A percentile compares a stretch with the other conserved stretches of the same genome.
phyloP scores from a whole-genome alignment of 257 asterid genomes.

The Galeopsis tetrahit region DNA sequence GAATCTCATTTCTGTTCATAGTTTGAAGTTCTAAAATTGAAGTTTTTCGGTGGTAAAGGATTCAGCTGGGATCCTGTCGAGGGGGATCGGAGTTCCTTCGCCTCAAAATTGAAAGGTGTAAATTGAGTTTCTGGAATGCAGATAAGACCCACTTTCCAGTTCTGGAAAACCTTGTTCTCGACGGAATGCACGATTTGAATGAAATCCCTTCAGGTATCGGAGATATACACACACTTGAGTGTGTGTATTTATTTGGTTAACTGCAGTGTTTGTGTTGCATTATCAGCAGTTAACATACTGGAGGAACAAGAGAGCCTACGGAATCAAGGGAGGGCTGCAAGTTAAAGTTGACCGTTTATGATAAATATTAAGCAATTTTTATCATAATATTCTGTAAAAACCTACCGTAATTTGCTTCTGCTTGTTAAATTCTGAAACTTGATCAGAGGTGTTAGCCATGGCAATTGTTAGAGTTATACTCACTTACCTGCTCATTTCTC shows the following conservation, averaged over 20 bases:
- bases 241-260: background rate
- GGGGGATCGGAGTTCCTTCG: conserved; percentile 17
- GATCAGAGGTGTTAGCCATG: no score
- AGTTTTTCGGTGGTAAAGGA: no score
- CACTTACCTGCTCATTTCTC: no score
- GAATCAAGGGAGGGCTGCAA: conserved; percentile 25
- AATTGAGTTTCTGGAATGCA: conserved; percentile 24
- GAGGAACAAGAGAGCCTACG: conserved; percentile 28
- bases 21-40: background rate
- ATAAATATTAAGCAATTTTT: no score
- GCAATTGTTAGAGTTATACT: no score
- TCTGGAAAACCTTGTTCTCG: background rate
- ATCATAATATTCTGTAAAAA: no score
- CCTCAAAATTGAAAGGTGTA: background rate
- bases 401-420: no score
- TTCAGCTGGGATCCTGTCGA: conserved; percentile 29
- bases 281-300: conserved; percentile 1
- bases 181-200: background rate
- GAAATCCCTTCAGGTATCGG: conserved; percentile 28
- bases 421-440: no score
- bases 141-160: background rate
- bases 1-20: background rate
- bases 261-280: background rate
- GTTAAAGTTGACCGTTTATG: no score
- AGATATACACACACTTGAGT: conserved; percentile 27